Conservation (phyloP, 2,329 filamentous ascomycete species). For the Epichloe scottii region DNA sequence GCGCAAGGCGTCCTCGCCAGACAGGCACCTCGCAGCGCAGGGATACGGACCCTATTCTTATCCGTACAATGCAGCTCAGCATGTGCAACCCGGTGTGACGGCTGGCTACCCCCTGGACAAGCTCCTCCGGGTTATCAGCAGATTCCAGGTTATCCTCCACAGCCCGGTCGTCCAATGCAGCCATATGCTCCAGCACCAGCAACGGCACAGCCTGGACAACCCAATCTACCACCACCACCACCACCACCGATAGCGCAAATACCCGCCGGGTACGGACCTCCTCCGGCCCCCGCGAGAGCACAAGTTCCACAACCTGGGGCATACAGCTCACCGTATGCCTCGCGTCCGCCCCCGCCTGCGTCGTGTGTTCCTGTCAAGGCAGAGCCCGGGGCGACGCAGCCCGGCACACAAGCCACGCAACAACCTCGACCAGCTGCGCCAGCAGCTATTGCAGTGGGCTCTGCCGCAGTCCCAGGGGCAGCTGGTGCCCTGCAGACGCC, state of each 20-base stretch:
- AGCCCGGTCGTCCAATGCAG: slow-evolving; percentile 19
- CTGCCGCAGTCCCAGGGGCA: slow-evolving; percentile 3
- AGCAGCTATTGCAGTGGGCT: neutral
- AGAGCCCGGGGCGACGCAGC: slow-evolving; percentile 14
- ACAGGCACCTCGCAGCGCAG: slow-evolving; percentile 29
- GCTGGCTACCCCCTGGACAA: slow-evolving; percentile 22
- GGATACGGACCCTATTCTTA: slow-evolving; percentile 26
- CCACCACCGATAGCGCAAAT: slow-evolving; percentile 11
- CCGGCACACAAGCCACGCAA: slow-evolving; percentile 9
- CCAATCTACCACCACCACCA: neutral
- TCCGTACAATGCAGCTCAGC: slow-evolving; percentile 21
- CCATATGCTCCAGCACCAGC: slow-evolving; percentile 11
- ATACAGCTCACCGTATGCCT: slow-evolving; percentile 26
- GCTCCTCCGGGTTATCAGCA: slow-evolving; percentile 23
- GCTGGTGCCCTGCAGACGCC: slow-evolving; percentile 6
- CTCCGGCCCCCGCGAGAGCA: slow-evolving; percentile 23
- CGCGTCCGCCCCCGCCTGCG: slow-evolving; percentile 20
- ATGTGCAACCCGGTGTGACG: slow-evolving; percentile 19
- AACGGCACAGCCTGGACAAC: slow-evolving; percentile 6
- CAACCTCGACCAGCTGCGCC: slow-evolving; percentile 8
- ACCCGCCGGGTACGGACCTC: slow-evolving; percentile 21
- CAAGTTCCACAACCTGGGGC: slow-evolving; percentile 19
- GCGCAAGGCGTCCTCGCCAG: slow-evolving; percentile 41
- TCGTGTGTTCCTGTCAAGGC: slow-evolving; percentile 16
- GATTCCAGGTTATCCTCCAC: slow-evolving; percentile 19